Base-by-base conservation (phyloP, 2,329 filamentous ascomycete species). In the Pyrenophora graminea region DNA sequence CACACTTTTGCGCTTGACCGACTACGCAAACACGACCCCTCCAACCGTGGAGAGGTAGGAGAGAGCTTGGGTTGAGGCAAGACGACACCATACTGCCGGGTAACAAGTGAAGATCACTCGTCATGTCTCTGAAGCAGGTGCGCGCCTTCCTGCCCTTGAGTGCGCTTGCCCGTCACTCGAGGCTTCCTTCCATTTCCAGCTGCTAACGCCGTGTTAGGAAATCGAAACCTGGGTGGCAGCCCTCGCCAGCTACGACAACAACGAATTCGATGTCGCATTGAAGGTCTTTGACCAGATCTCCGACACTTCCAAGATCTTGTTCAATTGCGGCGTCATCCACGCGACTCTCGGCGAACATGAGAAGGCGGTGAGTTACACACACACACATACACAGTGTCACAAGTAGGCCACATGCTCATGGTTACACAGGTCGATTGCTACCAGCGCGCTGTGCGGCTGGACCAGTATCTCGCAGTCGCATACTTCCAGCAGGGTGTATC, bases 401-500 rank as follows among this genome's bases (percentile, higher is more conserved):
- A 36, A 25, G 18, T 13, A 46, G 32, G 27, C 41, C 45, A 45
- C 50, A 51, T 64, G 48, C 62, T 69, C 31, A 67, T 48, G 19
- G 15, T 23, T 57, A 46, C 47, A 13, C 66, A 97, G 92, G 90
- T 99, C 61, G 89, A 96, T 75, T 94, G 87, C 75, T 99, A 97
- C 73, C 92, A 97, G 78, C 86, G 89, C 71, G 92, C 94, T 41
- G 89, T 96, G 64, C 83, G 86, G 58, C 82, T 97, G 50, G 94
- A 99, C 69, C 89, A 94, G 71, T 99, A 97, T 71, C 88, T 99
- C 39, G 94, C 94, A 50, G 91, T 99, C 51, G 93, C 94, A 53
- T 97, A 97, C 74, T 99, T 99, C 74, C 94, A 99, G 70, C 91
- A 97, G 75, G 94, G 94, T 37, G 94, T 99, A 15, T 97, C 94